Conservation (phyloP, 805 yeast genomes). For the Zygosaccharomyces bisporus region DNA sequence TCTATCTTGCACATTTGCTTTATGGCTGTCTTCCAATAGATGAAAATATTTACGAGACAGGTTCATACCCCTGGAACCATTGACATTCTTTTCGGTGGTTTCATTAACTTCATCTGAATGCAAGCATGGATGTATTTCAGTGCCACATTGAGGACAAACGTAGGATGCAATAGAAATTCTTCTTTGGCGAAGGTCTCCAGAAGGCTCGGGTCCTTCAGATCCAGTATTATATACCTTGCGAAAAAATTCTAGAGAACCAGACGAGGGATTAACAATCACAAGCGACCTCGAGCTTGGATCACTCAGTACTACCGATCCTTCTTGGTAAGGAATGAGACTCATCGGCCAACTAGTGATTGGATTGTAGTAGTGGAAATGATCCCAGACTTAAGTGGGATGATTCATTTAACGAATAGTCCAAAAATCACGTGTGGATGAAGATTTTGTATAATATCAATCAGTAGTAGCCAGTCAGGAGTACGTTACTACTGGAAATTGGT, state of each 20-base stretch:
- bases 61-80: slow-evolving; percentile 5
- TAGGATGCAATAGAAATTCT: slow-evolving; percentile 24
- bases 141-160: slow-evolving; percentile 33
- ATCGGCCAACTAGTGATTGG: slow-evolving; percentile 8
- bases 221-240: slow-evolving; percentile 16
- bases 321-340: slow-evolving; percentile 30
- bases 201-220: slow-evolving; percentile 4
- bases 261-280: slow-evolving; percentile 28
- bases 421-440: background rate
- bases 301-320: slow-evolving; percentile 29
- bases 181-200: slow-evolving; percentile 3
- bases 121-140: slow-evolving; percentile 20
- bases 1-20: slow-evolving; percentile 6
- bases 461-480: background rate
- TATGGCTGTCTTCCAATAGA: slow-evolving; percentile 21
- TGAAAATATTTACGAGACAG: slow-evolving; percentile 24
- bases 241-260: slow-evolving; percentile 27
- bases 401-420: background rate
- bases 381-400: background rate
- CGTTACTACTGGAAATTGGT: background rate
- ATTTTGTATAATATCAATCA: background rate
- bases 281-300: slow-evolving; percentile 32
- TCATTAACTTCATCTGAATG: too few relatives aligned
- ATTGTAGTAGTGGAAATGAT: background rate
- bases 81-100: too few relatives aligned